phyloP scores from a whole-genome alignment of 108 stramenopile species.

The Cyclotella sp. region DNA sequence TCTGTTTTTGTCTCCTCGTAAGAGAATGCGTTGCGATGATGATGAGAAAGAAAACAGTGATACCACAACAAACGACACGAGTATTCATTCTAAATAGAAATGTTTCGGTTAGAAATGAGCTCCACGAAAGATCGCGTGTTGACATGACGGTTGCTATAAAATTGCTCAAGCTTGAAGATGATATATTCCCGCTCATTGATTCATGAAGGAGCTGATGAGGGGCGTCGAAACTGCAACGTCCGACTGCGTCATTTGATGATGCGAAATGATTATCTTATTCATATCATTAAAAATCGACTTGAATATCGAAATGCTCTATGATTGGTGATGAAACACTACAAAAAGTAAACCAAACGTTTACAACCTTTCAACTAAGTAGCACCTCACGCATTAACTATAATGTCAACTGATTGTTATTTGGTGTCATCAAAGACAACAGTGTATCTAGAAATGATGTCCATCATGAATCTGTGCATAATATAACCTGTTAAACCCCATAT shows the following conservation, averaged over 20 bases:
- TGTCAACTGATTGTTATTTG: background rate
- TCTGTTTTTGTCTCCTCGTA: slow-evolving; percentile 5
- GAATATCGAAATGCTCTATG: too few species aligned
- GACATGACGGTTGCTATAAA: too few species aligned
- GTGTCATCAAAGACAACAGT: slow-evolving; percentile 39
- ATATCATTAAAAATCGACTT: too few species aligned
- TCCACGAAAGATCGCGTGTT: too few species aligned
- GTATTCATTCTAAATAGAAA: too few species aligned
- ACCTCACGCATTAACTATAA: background rate
- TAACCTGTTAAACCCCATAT: slow-evolving; percentile 95
- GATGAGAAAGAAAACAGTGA: background rate
- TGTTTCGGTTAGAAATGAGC: too few species aligned
- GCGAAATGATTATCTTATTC: too few species aligned
- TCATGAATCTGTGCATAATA: slow-evolving; percentile 84
- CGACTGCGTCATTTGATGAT: too few species aligned
- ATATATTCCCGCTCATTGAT: too few species aligned
- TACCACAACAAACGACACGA: background rate
- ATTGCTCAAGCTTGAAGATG: too few species aligned
- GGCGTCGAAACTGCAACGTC: too few species aligned
- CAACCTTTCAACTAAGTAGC: background rate
- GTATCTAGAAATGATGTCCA: slow-evolving; percentile 79
- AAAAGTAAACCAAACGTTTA: background rate
- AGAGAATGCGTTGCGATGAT: background rate
- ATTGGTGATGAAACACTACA: background rate
- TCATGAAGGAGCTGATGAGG: too few species aligned